These are phyloP conservation scores for Suhomyces xylopsoci DNA, from an alignment of 805 yeast genomes.

Conservation along the genomic window DNA sequence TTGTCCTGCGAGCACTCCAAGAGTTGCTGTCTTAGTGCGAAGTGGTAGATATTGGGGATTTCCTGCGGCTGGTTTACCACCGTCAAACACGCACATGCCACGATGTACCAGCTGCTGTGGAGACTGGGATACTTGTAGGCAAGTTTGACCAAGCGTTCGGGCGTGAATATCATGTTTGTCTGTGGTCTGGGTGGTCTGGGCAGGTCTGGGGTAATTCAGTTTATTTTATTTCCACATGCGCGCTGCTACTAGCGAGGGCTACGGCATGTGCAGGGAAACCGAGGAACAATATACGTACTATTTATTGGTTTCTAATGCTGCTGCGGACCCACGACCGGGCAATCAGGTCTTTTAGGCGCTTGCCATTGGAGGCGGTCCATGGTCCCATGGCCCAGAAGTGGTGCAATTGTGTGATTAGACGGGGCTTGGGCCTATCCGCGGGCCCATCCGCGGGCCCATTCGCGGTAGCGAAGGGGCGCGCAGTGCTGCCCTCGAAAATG, in stretches of 20 bases:
- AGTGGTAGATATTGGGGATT: constrained; percentile 69
- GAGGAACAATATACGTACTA: background rate
- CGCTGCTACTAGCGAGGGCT: background rate
- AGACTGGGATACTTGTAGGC: constrained; percentile 55
- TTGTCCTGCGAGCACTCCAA: constrained; percentile 28
- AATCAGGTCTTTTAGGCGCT: constrained; percentile 48
- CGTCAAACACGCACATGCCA: constrained; percentile 79
- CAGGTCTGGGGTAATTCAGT: constrained; percentile 3
- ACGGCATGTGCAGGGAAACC: background rate
- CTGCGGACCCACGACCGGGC: constrained; percentile 54
- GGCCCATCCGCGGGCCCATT: background rate
- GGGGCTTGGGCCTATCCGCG: background rate
- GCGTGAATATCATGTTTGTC: constrained; percentile 34
- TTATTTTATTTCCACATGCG: background rate
- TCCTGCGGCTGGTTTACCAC: constrained; percentile 83
- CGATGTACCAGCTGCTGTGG: constrained; percentile 63
- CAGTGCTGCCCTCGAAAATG: background rate
- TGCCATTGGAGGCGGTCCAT: constrained; percentile 51
- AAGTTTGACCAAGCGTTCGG: constrained; percentile 52
- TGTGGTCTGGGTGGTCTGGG: background rate
- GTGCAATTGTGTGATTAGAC: constrained; percentile 27
- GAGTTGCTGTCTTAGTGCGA: constrained; percentile 51
- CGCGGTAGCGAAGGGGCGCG: too few relatives aligned
- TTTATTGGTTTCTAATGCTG: constrained; percentile 15
- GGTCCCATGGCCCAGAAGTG: constrained; percentile 71